A percentile compares a stretch with the other conserved stretches of the same genome.
phyloP scores from a whole-genome alignment of 495 filamentous ascomycete genomes.

The Neurospora intermedia region DNA sequence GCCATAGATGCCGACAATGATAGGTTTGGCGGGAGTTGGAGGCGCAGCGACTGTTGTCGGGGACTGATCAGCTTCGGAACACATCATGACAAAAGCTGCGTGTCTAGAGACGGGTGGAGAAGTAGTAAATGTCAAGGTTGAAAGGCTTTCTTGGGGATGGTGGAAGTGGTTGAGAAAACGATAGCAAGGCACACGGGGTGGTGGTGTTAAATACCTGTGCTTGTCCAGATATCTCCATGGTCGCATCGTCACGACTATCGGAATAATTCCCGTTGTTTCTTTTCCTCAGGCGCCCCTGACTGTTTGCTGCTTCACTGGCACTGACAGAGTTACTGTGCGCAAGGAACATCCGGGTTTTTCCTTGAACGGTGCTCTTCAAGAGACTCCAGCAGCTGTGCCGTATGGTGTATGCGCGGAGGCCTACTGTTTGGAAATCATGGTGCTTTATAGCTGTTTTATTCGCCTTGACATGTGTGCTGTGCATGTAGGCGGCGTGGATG shows the following conservation, averaged over 20 bases:
- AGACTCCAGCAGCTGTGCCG: background rate
- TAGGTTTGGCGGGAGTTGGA: slow-evolving; percentile 15
- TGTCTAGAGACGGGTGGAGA: background rate
- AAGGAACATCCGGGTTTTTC: background rate
- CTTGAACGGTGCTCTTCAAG: background rate
- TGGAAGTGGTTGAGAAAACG: background rate
- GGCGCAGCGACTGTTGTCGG: background rate
- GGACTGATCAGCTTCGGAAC: background rate
- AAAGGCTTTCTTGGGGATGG: background rate
- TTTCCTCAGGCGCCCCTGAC: background rate
- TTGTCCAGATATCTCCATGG: background rate
- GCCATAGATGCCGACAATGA: slow-evolving; percentile 50
- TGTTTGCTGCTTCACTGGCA: background rate
- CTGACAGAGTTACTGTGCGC: background rate
- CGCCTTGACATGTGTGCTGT: background rate
- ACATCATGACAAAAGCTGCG: background rate
- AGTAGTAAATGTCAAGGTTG: background rate
- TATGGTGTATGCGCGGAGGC: background rate
- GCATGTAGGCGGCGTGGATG: background rate
- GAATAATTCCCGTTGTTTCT: background rate
- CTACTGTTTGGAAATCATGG: background rate
- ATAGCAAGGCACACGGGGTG: background rate
- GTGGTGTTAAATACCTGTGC: background rate
- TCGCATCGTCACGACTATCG: background rate
- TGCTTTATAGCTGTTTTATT: background rate